Conservation (phyloP, 768 basidiomycete species). For the Phlebiopsis flavidoalba region DNA sequence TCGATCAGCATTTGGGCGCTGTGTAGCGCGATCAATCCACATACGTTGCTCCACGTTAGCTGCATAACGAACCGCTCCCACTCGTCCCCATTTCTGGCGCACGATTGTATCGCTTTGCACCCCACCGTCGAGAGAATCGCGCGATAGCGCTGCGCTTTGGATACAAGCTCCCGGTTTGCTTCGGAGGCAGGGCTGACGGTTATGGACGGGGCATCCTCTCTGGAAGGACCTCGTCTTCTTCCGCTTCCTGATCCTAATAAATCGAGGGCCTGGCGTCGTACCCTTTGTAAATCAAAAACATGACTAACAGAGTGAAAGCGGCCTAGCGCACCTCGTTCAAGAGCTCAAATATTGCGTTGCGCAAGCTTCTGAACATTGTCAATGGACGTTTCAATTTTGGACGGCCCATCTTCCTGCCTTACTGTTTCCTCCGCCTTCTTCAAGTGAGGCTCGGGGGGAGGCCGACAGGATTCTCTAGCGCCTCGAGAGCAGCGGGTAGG, state of each 20-base stretch:
- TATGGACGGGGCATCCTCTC: constrained; percentile 38
- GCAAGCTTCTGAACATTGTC: constrained; percentile 69
- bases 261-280: constrained; percentile 65
- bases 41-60: constrained; percentile 64
- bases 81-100: constrained; percentile 79
- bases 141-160: constrained; percentile 68
- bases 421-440: constrained; percentile 84
- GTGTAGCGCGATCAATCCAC: background rate
- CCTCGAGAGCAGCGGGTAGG: constrained; percentile 83
- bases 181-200: constrained; percentile 72
- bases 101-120: constrained; percentile 72
- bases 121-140: constrained; percentile 71
- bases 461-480: constrained; percentile 80
- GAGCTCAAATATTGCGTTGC: constrained; percentile 49
- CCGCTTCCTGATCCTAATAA: constrained; percentile 87
- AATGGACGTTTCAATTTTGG: constrained; percentile 64
- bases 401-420: constrained; percentile 68
- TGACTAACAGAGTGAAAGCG: background rate
- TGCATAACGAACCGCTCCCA: constrained; percentile 74
- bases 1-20: background rate
- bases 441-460: constrained; percentile 84
- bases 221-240: constrained; percentile 74
- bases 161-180: constrained; percentile 69
- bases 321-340: constrained; percentile 63
- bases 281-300: background rate